Evolutionary conservation across 1,284 basidiomycete genomes (phyloP).

Genomic region (Ganoderma boninense): DNA sequence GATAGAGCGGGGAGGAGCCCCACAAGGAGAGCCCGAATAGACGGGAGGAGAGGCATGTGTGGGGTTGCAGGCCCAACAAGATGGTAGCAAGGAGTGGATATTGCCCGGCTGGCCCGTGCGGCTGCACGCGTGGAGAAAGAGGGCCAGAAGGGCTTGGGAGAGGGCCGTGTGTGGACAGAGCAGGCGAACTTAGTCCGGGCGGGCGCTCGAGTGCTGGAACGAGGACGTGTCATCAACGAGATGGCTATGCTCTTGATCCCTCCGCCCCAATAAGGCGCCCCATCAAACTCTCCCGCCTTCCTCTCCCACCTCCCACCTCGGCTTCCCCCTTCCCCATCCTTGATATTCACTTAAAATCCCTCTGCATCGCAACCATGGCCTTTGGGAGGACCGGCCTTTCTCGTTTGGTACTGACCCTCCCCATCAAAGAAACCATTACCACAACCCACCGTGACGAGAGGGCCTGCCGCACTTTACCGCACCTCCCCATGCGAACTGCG

Average conservation of each 20-base stretch:
- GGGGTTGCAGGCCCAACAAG: not conserved
- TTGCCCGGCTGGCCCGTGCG: not conserved
- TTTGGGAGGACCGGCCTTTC: not conserved
- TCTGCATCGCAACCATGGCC: not conserved
- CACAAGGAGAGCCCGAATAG: conserved; percentile 11
- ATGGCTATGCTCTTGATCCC: conserved; percentile 27
- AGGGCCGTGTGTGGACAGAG: conserved; percentile 7
- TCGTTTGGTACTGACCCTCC: not conserved
- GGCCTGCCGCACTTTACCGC: conserved; percentile 27
- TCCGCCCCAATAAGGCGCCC: conserved; percentile 15
- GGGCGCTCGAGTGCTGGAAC: conserved; percentile 7
- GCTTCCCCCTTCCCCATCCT: not conserved
- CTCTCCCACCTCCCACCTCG: not conserved
- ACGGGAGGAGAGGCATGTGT: conserved; percentile 13
- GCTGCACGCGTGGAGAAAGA: not conserved
- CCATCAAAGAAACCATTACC: conserved; percentile 24
- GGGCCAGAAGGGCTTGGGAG: not conserved
- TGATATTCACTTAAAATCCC: not conserved
- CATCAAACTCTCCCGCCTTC: conserved; percentile 15
- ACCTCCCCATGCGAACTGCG: not conserved
- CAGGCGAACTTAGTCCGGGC: conserved; percentile 13
- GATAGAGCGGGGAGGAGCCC: conserved; percentile 22
- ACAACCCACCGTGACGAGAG: conserved; percentile 10
- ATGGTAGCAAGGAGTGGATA: conserved; percentile 3
- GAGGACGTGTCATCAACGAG: conserved; percentile 17